Evolutionary conservation across 2,329 filamentous ascomycete species (phyloP).

Genomic region (Clarireedia paspali): DNA sequence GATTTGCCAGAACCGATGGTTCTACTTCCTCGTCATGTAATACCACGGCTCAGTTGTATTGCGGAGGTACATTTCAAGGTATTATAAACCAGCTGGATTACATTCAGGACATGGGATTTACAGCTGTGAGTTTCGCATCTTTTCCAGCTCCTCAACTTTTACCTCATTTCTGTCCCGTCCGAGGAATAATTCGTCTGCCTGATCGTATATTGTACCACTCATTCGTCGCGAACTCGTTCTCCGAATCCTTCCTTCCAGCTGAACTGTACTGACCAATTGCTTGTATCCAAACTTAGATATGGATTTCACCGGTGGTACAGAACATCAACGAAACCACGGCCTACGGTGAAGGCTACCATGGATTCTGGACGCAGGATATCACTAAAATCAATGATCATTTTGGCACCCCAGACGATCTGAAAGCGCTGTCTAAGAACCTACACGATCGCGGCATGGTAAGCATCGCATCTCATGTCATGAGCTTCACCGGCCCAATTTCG

Average conservation of each 20-base stretch:
- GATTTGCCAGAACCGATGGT: constrained; percentile 31
- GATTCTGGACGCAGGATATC: constrained; percentile 38
- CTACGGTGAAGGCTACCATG: constrained; percentile 35
- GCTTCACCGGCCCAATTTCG: not conserved
- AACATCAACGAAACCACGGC: constrained; percentile 32
- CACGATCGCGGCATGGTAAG: constrained; percentile 42
- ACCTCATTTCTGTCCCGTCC: not conserved
- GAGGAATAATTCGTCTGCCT: not conserved
- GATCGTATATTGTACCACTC: not conserved
- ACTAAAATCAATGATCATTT: constrained; percentile 49
- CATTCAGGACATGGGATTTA: constrained; percentile 35
- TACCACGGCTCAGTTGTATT: constrained; percentile 30
- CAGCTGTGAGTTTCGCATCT: constrained; percentile 18
- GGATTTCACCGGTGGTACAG: constrained; percentile 37
- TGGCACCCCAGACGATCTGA: constrained; percentile 51
- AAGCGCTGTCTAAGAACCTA: constrained; percentile 45
- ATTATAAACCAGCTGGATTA: constrained; percentile 39
- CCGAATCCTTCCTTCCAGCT: not conserved
- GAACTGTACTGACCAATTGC: constrained; percentile 1
- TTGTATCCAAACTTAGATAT: constrained; percentile 16
- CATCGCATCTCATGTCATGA: not conserved
- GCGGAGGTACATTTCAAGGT: constrained; percentile 39
- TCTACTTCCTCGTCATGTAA: constrained; percentile 27
- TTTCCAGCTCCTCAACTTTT: not conserved
- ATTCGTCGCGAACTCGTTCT: not conserved